Conservation (phyloP, 2,329 filamentous ascomycete genomes). For the Botrytis pseudocinerea region DNA sequence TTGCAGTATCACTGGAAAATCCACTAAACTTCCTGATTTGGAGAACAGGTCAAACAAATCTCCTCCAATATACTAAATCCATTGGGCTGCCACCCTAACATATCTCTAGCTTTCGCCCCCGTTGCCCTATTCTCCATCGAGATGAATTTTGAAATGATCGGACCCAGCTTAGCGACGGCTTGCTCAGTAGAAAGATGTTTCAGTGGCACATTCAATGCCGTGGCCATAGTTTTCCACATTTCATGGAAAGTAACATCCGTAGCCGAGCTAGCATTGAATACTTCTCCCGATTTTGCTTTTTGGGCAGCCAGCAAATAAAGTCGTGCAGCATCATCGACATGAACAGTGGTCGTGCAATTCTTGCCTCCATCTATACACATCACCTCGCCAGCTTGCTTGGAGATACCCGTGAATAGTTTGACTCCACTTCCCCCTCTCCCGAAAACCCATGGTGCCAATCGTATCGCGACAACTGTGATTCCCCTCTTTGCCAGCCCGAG, state of each 20-base stretch:
- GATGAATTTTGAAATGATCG: neutral
- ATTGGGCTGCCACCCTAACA: neutral
- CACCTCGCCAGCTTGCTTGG: conserved; percentile 38
- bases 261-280: conserved; percentile 42
- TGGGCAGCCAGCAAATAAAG: conserved; percentile 45
- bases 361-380: conserved; percentile 41
- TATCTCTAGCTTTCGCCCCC: neutral
- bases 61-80: conserved; percentile 1
- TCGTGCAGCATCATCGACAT: conserved; percentile 48
- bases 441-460: conserved; percentile 49
- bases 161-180: neutral
- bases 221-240: conserved; percentile 39
- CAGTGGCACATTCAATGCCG: conserved; percentile 30
- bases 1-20: fast-evolving
- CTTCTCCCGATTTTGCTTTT: conserved; percentile 41
- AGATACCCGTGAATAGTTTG: conserved; percentile 40
- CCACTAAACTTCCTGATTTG: neutral
- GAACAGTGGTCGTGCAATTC: conserved; percentile 39
- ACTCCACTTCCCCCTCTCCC: conserved; percentile 44
- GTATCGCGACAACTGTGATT: conserved; percentile 43
- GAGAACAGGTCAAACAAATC: neutral
- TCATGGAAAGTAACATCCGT: conserved; percentile 42
- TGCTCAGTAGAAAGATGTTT: neutral
- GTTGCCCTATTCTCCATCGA: conserved; percentile 16
- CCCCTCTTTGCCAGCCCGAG: conserved; percentile 38